Percentiles rank a stretch among this genome's conserved stretches.
phyloP scores from a whole-genome alignment of 2,329 filamentous ascomycete species.

The Phyllosticta citrichinensis region DNA sequence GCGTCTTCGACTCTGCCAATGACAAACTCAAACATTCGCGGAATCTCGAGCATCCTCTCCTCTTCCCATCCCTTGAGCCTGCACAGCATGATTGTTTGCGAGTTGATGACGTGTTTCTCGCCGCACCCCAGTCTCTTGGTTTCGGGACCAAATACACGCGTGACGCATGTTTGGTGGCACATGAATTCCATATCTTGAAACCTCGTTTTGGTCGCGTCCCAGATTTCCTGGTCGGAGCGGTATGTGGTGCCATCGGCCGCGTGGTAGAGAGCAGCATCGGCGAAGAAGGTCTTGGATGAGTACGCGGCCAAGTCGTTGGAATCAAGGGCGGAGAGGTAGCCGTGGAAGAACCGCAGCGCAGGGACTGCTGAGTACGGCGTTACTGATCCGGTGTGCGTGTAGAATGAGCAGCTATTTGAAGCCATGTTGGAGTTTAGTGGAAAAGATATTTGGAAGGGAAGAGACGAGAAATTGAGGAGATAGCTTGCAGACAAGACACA shows the following conservation, averaged over 20 bases:
- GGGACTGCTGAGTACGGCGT: not conserved
- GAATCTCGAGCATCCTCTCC: conserved; percentile 5
- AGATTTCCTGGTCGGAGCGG: conserved; percentile 2
- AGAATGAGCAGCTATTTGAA: not conserved
- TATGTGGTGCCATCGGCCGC: not conserved
- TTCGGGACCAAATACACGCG: not conserved
- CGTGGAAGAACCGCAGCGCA: not conserved
- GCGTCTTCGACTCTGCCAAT: conserved; percentile 1
- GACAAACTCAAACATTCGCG: conserved; percentile 5
- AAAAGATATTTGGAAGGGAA: not conserved
- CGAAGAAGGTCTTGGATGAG: not conserved
- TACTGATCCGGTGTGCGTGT: conserved; percentile 5
- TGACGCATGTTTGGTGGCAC: conserved; percentile 3
- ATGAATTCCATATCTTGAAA: conserved; percentile 4
- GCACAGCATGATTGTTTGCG: conserved; percentile 5
- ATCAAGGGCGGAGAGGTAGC: conserved; percentile 3
- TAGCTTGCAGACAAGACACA: not conserved
- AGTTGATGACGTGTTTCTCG: not conserved
- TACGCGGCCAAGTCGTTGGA: not conserved
- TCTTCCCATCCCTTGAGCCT: conserved; percentile 6
- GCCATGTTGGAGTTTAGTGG: not conserved
- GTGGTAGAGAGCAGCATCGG: conserved; percentile 3
- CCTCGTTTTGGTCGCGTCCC: not conserved
- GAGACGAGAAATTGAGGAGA: not conserved
- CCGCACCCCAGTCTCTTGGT: not conserved